These are phyloP conservation scores for Thyridium curvatum DNA, from an alignment of 2,329 filamentous ascomycete species.

Conservation along the genomic window DNA sequence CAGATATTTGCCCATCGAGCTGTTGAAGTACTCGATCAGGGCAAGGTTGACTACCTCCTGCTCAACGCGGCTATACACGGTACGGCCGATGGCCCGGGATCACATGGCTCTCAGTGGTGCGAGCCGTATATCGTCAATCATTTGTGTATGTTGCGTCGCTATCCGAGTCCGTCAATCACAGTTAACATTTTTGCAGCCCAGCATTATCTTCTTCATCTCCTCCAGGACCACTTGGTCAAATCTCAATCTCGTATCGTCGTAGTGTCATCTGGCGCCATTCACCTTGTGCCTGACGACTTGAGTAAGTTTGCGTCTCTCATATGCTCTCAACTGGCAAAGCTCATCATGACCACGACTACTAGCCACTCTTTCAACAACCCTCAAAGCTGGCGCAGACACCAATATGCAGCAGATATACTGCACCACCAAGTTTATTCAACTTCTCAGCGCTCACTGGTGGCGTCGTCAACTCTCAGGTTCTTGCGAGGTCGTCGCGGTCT, in stretches of 20 bases:
- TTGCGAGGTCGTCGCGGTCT: constrained; percentile 43
- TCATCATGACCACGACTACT: neutral
- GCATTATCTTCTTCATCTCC: constrained; percentile 44
- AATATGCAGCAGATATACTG: constrained; percentile 25
- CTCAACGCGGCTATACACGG: constrained; percentile 41
- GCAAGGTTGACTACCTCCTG: constrained; percentile 39
- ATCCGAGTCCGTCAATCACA: neutral
- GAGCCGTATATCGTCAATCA: constrained; percentile 46
- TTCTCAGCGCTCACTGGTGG: constrained; percentile 50
- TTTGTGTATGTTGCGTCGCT: constrained; percentile 30
- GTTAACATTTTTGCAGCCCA: too few species aligned
- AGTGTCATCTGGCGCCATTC: constrained; percentile 43
- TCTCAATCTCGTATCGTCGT: constrained; percentile 41
- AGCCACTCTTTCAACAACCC: constrained; percentile 14
- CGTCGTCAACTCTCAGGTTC: constrained; percentile 39
- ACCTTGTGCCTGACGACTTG: constrained; percentile 26
- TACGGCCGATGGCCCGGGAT: constrained; percentile 24
- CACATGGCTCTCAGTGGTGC: constrained; percentile 40
- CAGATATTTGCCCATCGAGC: constrained; percentile 37
- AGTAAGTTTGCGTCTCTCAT: constrained; percentile 21
- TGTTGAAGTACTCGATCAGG: constrained; percentile 29
- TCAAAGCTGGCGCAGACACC: constrained; percentile 27
- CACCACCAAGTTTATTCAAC: constrained; percentile 42
- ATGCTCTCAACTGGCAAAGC: too few species aligned
- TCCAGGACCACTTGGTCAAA: constrained; percentile 38